Evolutionary conservation across 768 basidiomycete genomes (phyloP).

Genomic region (Lactarius hatsudake): DNA sequence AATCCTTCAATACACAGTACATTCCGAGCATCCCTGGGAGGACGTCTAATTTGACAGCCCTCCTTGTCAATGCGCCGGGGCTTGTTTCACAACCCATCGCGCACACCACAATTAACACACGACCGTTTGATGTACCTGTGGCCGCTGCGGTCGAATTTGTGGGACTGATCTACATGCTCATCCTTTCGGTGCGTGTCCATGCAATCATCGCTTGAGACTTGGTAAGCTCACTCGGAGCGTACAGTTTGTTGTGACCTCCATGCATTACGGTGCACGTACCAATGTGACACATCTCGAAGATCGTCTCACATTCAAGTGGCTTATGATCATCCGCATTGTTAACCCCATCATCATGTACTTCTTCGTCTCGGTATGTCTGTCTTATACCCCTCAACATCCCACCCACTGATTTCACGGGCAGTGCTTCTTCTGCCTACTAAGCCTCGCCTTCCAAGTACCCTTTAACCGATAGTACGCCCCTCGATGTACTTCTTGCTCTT

Average conservation of each 20-base stretch:
- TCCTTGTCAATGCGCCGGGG: slow-evolving; percentile 49
- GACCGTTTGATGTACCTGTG: slow-evolving; percentile 59
- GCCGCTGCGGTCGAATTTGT: slow-evolving; percentile 35
- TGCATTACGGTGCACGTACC: slow-evolving; percentile 35
- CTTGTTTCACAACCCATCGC: slow-evolving; percentile 48
- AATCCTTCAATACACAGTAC: slow-evolving; percentile 37
- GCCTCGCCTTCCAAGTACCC: slow-evolving; percentile 57
- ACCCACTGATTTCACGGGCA: slow-evolving; percentile 28
- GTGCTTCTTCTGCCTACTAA: slow-evolving; percentile 59
- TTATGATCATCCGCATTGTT: slow-evolving; percentile 42
- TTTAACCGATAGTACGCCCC: slow-evolving; percentile 44
- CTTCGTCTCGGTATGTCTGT: slow-evolving; percentile 26
- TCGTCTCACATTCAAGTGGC: slow-evolving; percentile 38
- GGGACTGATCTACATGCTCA: slow-evolving; percentile 35
- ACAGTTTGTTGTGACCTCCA: slow-evolving; percentile 21
- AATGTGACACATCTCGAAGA: slow-evolving; percentile 39
- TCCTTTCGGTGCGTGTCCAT: slow-evolving; percentile 30
- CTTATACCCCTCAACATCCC: not conserved
- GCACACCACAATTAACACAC: slow-evolving; percentile 48
- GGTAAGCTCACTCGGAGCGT: not conserved
- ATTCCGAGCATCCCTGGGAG: slow-evolving; percentile 31
- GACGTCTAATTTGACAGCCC: slow-evolving; percentile 32
- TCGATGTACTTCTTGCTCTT: not conserved
- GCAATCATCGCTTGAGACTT: not conserved
- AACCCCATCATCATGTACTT: slow-evolving; percentile 43